A percentile compares a stretch with the other conserved stretches of the same genome.
Conservation (phyloP, 2,329 filamentous ascomycete genomes). For the Stromatinia cepivora region DNA sequence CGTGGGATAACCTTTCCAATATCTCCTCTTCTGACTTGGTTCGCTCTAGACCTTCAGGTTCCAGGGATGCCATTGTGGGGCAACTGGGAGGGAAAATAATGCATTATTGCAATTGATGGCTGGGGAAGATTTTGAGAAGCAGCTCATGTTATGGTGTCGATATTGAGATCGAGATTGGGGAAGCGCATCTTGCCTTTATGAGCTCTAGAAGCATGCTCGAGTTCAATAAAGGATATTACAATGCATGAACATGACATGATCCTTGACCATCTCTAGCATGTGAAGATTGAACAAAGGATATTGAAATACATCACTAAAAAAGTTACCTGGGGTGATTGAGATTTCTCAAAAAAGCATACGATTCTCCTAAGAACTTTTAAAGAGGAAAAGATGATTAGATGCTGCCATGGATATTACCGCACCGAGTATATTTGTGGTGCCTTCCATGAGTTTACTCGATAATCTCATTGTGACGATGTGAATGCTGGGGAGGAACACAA, state of each 20-base stretch:
- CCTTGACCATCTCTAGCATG: background rate
- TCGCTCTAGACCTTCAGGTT: background rate
- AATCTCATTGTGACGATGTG: background rate
- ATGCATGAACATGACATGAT: background rate
- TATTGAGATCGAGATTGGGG: conserved; percentile 1
- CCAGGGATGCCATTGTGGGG: conserved; percentile 14
- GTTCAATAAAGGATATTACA: conserved; percentile 13
- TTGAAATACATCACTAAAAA: background rate
- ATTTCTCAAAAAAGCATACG: conserved; percentile 5
- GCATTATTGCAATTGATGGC: background rate
- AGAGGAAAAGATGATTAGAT: background rate
- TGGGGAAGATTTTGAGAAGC: background rate
- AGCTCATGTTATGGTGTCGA: background rate
- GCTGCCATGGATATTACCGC: background rate
- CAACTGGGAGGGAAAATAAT: background rate
- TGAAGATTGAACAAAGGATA: conserved; percentile 5
- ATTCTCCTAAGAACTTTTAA: background rate
- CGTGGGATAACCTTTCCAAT: conserved; percentile 15
- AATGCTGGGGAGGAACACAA: background rate
- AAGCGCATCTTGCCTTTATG: background rate
- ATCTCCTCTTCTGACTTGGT: conserved; percentile 5
- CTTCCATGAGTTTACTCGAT: background rate
- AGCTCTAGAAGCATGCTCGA: background rate
- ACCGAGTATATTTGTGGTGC: background rate
- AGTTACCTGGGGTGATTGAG: background rate